Evolutionary conservation across 2,329 filamentous ascomycete genomes (phyloP), one percentile per base, ranked within the genome.

Genomic region (Trichoderma pleuroti): DNA sequence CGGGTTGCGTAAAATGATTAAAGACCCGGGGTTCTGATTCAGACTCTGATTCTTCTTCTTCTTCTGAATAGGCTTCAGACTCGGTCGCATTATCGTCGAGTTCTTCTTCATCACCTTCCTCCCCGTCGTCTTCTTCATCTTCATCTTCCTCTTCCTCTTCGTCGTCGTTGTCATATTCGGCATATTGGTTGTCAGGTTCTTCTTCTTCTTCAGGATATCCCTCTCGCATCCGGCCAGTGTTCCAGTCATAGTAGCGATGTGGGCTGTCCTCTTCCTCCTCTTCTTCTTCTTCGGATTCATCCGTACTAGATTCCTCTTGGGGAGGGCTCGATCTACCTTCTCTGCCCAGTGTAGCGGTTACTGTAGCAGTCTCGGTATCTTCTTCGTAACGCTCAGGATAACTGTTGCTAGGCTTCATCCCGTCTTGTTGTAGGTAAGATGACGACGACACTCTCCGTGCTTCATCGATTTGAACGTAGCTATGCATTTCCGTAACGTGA

Each of bases 51-150:
- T 79, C 78, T 9, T 79, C 79, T 10, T 70, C 46, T 5, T 74
- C 76, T 1, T 73, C 76, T 16, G 75, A 75, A 12, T 76, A 75
- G 34, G 78, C 75, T 7, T 79, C 78, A 12, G 80, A 79, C 12
- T 52, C 56, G 5, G 34, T 59, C 12, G 12, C 21, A n/a, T 63
- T 18, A 32, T 67, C 69, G 11, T 52, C 69, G n/a, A 52, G 32
- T 16, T 61, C 52, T 2, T 49, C 39, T 12, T 42, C 62, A 18
- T 65, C 49, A 28, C 39, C 36, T 10, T 65, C 39, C 10, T 54
- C 57, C 16, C 26, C 52, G 2, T 28, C 52, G 16, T 34, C 54
- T n/a, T 32, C 54, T 30, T 32, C 39, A 0, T 42, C 39, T 42
- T 42, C 39, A 1, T 42, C 39, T n/a, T n/a, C 39, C n/a, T 60